phyloP scores from a whole-genome alignment of 75 land plant genomes.

The Isoetes taiwanensis region DNA sequence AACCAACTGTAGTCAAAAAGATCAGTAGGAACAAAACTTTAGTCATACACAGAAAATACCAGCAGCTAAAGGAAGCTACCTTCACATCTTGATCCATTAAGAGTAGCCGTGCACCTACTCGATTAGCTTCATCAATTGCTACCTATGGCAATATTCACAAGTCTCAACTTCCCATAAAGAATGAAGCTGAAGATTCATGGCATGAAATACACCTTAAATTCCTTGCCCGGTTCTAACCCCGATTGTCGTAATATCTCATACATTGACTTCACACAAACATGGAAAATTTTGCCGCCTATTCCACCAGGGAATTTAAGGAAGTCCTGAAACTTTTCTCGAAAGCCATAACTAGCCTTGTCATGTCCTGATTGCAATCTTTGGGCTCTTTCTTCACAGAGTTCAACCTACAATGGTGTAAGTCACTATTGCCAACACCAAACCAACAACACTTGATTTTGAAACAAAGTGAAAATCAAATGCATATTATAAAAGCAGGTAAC shows the following conservation, averaged over 20 bases:
- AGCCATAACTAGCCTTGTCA: background rate
- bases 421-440: too few species aligned
- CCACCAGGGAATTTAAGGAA: slow-evolving; percentile 16
- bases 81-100: slow-evolving; percentile 24
- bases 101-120: slow-evolving; percentile 13
- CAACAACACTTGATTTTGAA: too few species aligned
- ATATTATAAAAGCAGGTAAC: background rate
- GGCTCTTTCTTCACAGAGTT: slow-evolving; percentile 22
- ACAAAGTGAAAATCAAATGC: background rate
- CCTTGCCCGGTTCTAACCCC: slow-evolving; percentile 32
- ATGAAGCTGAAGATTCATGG: background rate
- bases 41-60: background rate
- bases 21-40: background rate
- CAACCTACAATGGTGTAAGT: slow-evolving; percentile 27
- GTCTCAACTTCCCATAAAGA: background rate
- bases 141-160: slow-evolving; percentile 4
- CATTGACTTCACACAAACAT: background rate
- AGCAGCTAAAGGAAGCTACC: slow-evolving; percentile 10
- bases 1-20: background rate
- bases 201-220: slow-evolving; percentile 22
- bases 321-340: slow-evolving; percentile 16
- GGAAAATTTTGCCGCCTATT: background rate
- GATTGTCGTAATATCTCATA: slow-evolving; percentile 17
- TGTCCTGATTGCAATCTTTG: slow-evolving; percentile 6
- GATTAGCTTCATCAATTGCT: slow-evolving; percentile 30